These are phyloP conservation scores for Paramyrothecium sp. DNA, from an alignment of 2,329 filamentous ascomycete genomes.

Conservation along the genomic window DNA sequence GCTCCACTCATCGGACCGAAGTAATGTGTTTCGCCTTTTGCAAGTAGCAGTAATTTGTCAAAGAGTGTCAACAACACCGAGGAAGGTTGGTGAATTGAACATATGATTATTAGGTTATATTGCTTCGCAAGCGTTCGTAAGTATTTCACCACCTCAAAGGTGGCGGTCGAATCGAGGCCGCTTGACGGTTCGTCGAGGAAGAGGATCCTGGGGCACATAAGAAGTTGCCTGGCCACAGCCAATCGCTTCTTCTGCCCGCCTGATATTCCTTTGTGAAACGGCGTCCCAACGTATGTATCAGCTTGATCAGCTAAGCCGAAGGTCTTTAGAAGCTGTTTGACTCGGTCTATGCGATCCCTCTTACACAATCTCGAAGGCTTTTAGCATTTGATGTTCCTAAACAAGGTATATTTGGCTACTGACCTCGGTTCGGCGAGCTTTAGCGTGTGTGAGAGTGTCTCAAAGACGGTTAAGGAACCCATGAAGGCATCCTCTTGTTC, in stretches of 20 bases:
- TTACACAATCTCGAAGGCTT: too few relatives aligned
- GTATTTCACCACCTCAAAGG: constrained; percentile 74
- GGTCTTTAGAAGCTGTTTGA: constrained; percentile 64
- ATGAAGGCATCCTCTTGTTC: constrained; percentile 87
- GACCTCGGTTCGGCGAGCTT: constrained; percentile 60
- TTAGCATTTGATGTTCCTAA: too few relatives aligned
- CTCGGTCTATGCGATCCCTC: constrained; percentile 58
- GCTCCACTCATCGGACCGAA: constrained; percentile 63
- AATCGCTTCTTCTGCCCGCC: constrained; percentile 83
- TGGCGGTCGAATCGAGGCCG: constrained; percentile 76
- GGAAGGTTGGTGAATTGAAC: constrained; percentile 83
- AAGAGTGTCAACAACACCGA: constrained; percentile 77
- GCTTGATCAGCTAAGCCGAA: constrained; percentile 73
- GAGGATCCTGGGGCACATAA: constrained; percentile 76
- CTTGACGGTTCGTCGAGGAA: constrained; percentile 85
- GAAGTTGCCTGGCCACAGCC: constrained; percentile 76
- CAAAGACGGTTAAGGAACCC: constrained; percentile 74
- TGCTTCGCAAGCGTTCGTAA: constrained; percentile 64
- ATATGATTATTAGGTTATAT: constrained; percentile 74
- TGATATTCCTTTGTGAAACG: constrained; percentile 78
- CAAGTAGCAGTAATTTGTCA: constrained; percentile 75
- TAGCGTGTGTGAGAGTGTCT: constrained; percentile 78
- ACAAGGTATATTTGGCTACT: background rate
- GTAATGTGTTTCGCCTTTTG: constrained; percentile 68
- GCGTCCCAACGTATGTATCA: constrained; percentile 74